Percentiles rank a stretch among this genome's conserved stretches.
phyloP scores from a whole-genome alignment of 768 basidiomycete genomes.

The Kwoniella sp. region DNA sequence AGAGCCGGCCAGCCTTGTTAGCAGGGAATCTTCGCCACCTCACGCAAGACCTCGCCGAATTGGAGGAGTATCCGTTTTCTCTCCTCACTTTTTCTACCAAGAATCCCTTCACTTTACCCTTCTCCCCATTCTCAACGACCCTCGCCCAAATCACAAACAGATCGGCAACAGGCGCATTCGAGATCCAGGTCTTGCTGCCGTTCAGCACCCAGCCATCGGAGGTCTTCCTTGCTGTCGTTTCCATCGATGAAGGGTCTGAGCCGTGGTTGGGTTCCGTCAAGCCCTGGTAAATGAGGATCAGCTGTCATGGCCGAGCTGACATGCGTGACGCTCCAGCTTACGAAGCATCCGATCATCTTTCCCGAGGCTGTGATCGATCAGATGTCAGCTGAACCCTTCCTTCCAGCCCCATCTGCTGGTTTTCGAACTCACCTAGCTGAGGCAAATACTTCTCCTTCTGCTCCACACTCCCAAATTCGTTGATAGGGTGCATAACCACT shows the following conservation, averaged over 20 bases:
- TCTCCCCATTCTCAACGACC: conserved; percentile 41
- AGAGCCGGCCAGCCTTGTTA: conserved; percentile 2
- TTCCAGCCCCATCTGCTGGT: not conserved
- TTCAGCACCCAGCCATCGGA: conserved; percentile 83
- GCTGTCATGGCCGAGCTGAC: not conserved
- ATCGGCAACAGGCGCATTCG: conserved; percentile 91
- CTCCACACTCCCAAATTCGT: conserved; percentile 75
- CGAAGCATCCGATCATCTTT: conserved; percentile 89
- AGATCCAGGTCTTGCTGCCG: conserved; percentile 97
- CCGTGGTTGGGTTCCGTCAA: conserved; percentile 96
- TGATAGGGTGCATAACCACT: conserved; percentile 84
- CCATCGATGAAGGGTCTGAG: conserved; percentile 97
- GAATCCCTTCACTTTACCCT: conserved; percentile 80
- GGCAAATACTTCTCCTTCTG: conserved; percentile 93
- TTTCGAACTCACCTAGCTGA: conserved; percentile 64
- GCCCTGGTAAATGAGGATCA: conserved; percentile 62
- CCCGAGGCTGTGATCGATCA: conserved; percentile 73
- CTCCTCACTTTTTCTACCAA: conserved; percentile 76
- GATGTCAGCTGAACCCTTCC: conserved; percentile 12
- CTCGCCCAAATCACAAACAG: conserved; percentile 91
- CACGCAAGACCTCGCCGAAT: not conserved
- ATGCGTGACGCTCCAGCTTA: conserved; percentile 58
- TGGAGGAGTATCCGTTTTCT: not conserved
- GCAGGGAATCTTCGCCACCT: not conserved
- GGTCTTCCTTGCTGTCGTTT: conserved; percentile 79